Base-by-base conservation (phyloP, 192 early-diverging fungal genomes). In the Lunasporangiospora selenospora region DNA sequence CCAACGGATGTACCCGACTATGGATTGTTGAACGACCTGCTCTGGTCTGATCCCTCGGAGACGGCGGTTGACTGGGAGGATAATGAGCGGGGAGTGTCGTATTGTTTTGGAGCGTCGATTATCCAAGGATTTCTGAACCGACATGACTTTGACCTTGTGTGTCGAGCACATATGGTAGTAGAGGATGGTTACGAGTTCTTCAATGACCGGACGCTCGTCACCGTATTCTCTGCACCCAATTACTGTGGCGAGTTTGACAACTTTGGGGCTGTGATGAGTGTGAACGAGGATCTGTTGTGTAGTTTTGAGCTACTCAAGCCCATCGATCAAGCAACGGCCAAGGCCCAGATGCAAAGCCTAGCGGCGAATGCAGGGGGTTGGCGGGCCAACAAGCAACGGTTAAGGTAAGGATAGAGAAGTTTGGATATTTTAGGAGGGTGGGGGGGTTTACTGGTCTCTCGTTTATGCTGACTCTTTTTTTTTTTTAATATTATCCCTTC, bases 161-260 rank as follows among this genome's bases (percentile, higher is more conserved):
- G 91, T 56, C 85, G 94, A 32, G 94, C 96, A 2, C 96, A 98
- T 76, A 92, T 93, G 90, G 94, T 98, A 9, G 95, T 98, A 33
- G 94, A 98, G 70, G 95, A 94, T 77, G 95, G 95, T 19, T 98
- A 96, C 79, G 94, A 98, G 80, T 98, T 98, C 59, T 98, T 95
- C 78, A 86, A 89, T 48, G 89, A 94, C 47, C 85, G 94, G 38
- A 88, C 88, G 31, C 78, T 98, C 56, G 96, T 98, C 4, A 98
- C 96, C 7, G 84, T 98, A 19, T 98, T 98, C 56, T 92, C 91
- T 7, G 96, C 96, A 2, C 95, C 96, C 49, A 96, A 98, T 75
- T 97, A 96, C 76, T 98, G 96, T 67, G 95, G 95, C 61, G 96
- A 98, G 81, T 98, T 98, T 77, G 94, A 92, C 60, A 93, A 91